Evolutionary conservation across 2,329 filamentous ascomycete species (phyloP).

Genomic region (Penicillium freii): DNA sequence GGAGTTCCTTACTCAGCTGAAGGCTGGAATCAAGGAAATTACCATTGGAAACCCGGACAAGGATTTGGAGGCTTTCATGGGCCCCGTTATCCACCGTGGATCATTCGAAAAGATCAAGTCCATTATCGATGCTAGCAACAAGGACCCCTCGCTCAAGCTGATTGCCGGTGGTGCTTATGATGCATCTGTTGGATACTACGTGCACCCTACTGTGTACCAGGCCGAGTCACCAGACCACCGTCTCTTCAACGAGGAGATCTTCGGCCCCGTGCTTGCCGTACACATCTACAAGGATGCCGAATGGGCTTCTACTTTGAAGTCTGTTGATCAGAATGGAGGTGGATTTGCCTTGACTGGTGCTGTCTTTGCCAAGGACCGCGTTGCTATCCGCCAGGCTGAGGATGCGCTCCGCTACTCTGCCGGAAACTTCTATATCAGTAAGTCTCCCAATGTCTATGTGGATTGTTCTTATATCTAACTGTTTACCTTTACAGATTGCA

Average conservation of each 20-base stretch:
- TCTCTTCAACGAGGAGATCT: slow-evolving; percentile 73
- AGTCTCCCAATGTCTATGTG: slow-evolving; percentile 5
- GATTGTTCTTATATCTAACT: background rate
- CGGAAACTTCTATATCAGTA: slow-evolving; percentile 46
- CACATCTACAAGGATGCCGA: slow-evolving; percentile 74
- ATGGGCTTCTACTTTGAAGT: slow-evolving; percentile 57
- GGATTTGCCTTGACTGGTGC: slow-evolving; percentile 41
- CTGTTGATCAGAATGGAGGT: slow-evolving; percentile 35
- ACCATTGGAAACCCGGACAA: slow-evolving; percentile 57
- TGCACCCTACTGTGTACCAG: slow-evolving; percentile 76
- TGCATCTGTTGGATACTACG: slow-evolving; percentile 71
- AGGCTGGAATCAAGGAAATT: slow-evolving; percentile 64
- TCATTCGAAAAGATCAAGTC: slow-evolving; percentile 75
- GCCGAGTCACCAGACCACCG: slow-evolving; percentile 68
- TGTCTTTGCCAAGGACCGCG: slow-evolving; percentile 41
- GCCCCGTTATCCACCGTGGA: slow-evolving; percentile 75
- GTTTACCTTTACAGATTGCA: slow-evolving; percentile 28
- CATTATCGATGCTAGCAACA: slow-evolving; percentile 74
- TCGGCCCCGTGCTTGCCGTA: slow-evolving; percentile 70
- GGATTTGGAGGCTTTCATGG: slow-evolving; percentile 64
- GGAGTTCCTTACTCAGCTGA: slow-evolving; percentile 64
- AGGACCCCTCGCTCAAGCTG: slow-evolving; percentile 66
- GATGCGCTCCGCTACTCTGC: slow-evolving; percentile 39
- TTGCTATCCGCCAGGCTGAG: slow-evolving; percentile 37
- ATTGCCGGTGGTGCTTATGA: slow-evolving; percentile 74